Conservation (phyloP, 352 stramenopile species). For the Phytophthora cryptogea region DNA sequence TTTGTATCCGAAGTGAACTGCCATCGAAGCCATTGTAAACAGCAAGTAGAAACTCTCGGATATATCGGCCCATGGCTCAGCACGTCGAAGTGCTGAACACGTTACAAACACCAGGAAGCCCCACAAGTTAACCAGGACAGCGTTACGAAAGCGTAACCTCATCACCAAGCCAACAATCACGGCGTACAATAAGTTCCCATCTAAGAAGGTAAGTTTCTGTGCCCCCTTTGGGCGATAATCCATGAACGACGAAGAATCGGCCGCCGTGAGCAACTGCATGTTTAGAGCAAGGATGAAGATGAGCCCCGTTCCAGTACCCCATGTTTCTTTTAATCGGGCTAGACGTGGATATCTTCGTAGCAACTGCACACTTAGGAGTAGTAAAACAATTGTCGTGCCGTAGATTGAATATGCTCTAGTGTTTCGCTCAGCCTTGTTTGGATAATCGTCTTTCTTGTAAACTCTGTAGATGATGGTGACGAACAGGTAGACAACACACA, state of each 20-base stretch:
- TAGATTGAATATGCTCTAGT: slow-evolving; percentile 49
- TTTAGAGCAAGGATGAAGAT: slow-evolving; percentile 48
- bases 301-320: slow-evolving; percentile 32
- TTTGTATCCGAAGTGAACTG: slow-evolving; percentile 64
- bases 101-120: slow-evolving; percentile 43
- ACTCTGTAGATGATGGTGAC: slow-evolving; percentile 49
- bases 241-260: not conserved
- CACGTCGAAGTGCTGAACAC: slow-evolving; percentile 14
- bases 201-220: slow-evolving; percentile 40
- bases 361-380: slow-evolving; percentile 35
- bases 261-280: slow-evolving; percentile 41
- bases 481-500: slow-evolving; percentile 36
- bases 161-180: slow-evolving; percentile 62
- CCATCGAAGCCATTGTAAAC: slow-evolving; percentile 32
- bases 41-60: slow-evolving; percentile 51
- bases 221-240: slow-evolving; percentile 8
- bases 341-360: slow-evolving; percentile 40
- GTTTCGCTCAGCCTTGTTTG: slow-evolving; percentile 13
- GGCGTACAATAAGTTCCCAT: slow-evolving; percentile 55
- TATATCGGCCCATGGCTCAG: slow-evolving; percentile 42
- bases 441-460: slow-evolving; percentile 36
- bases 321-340: slow-evolving; percentile 41
- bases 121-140: slow-evolving; percentile 46
- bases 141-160: slow-evolving; percentile 64
- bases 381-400: slow-evolving; percentile 21